Percentiles rank a stretch among this genome's conserved stretches.
These are phyloP conservation scores for Kwoniella botswanensis DNA, from an alignment of 768 basidiomycete species.

Conservation along the genomic window DNA sequence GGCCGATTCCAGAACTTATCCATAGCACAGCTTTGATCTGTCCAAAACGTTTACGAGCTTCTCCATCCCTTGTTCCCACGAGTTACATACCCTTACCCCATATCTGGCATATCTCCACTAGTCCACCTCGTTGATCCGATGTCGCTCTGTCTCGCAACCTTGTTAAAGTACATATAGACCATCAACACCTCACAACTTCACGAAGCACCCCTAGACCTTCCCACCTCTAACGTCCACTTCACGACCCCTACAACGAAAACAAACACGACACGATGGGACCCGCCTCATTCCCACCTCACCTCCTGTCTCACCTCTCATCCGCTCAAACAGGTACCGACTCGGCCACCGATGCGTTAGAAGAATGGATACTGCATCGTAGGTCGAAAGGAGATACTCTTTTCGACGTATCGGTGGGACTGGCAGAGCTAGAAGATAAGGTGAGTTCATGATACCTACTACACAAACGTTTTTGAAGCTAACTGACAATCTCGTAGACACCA, in stretches of 20 bases:
- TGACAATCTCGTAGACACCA: slow-evolving; percentile 29
- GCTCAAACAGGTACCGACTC: slow-evolving; percentile 26
- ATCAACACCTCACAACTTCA: not conserved
- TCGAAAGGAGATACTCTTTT: slow-evolving; percentile 52
- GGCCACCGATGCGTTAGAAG: slow-evolving; percentile 54
- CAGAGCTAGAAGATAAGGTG: slow-evolving; percentile 54
- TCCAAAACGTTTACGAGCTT: too few relatives aligned
- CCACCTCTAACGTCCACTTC: not conserved
- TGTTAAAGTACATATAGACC: not conserved
- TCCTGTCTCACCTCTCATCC: slow-evolving; percentile 18
- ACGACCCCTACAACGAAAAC: not conserved
- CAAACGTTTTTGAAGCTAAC: not conserved
- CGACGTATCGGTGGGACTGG: slow-evolving; percentile 52
- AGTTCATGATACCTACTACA: slow-evolving; percentile 7
- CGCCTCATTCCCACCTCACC: slow-evolving; percentile 26
- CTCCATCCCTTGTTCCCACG: too few relatives aligned
- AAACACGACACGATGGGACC: slow-evolving; percentile 19
- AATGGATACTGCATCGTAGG: slow-evolving; percentile 51
- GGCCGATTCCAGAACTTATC: too few relatives aligned
- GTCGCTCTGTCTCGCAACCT: too few relatives aligned
- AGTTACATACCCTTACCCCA: too few relatives aligned
- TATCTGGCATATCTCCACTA: too few relatives aligned
- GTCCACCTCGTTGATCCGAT: too few relatives aligned
- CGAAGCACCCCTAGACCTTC: not conserved
- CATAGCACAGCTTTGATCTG: too few relatives aligned